Base-by-base conservation (phyloP, 768 basidiomycete species). In the Termitomyces eurrhizus region DNA sequence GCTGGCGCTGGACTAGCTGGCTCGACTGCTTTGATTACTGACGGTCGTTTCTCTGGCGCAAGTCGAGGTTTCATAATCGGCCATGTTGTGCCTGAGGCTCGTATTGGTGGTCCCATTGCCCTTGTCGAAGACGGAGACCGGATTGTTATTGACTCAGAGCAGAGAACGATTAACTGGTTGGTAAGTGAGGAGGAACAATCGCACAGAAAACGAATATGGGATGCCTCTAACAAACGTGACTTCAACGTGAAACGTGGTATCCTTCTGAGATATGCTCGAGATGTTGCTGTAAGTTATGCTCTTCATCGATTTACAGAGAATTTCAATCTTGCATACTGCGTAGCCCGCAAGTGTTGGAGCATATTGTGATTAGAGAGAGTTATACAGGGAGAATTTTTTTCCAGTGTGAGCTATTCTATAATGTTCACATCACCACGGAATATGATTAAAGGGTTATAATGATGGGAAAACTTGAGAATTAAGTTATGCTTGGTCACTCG, bases 21-120 rank as follows among this genome's bases (percentile, higher is more conserved):
- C 51, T 86, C 85, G 36, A 92, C 90, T 3, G 90, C 90, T 1
- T 79, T 95, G 53, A 87, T 95, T 64, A 95, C 93, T 0, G 93
- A 95, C 69, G 93, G 93, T 52, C 85, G 93, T 18, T 95, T 95
- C 80, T 91, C 89, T 21, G 93, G 93, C 16, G 93, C 92, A 3
- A 90, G 75, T 64, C 72, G 75, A 48, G 80, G 79, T 12, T 82
- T 79, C 69, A 80, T 82, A 55, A 78, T 78, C 74, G 92, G 82
- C 1, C 82, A 83, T 60, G 80, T 82, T 14, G 80, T 82, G 8
- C 82, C 82, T 24, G 82, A 83, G 71, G 92, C 92, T 21, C 83
- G 82, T 36, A 75, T 90, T 32, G 92, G 92, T 57, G 93, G 93
- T 0, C 93, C 93, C 3, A 95, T 95, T 65, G 93, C 91, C 33